Conservation (phyloP, 1,284 basidiomycete genomes). For the Irpex sp. region DNA sequence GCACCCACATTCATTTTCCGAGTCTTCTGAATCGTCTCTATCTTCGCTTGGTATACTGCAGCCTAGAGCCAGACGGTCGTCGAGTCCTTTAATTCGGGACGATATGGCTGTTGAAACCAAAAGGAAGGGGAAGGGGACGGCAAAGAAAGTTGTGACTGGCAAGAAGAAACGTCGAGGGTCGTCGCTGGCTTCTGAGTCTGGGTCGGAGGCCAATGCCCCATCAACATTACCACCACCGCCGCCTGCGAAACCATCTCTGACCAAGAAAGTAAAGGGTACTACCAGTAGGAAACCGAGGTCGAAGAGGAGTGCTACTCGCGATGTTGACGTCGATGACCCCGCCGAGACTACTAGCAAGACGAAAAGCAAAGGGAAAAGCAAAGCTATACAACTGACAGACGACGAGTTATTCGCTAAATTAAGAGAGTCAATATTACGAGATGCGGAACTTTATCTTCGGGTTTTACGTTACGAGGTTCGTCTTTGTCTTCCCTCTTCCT, state of each 20-base stretch:
- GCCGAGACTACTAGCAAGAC: too few relatives aligned
- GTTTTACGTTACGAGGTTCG: constrained; percentile 60
- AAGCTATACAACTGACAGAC: constrained; percentile 28
- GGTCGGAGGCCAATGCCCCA: not conserved
- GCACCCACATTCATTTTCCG: not conserved
- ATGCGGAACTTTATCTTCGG: constrained; percentile 44
- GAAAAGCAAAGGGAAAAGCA: too few relatives aligned
- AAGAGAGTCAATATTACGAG: constrained; percentile 36
- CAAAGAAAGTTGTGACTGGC: not conserved
- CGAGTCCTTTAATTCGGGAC: not conserved
- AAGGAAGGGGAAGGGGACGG: not conserved
- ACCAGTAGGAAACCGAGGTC: not conserved
- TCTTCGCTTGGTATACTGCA: not conserved
- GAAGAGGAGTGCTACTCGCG: too few relatives aligned
- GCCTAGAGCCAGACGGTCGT: not conserved
- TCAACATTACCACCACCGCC: too few relatives aligned
- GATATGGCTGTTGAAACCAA: not conserved
- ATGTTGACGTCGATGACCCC: too few relatives aligned
- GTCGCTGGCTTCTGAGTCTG: too few relatives aligned
- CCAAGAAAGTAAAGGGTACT: constrained; percentile 17
- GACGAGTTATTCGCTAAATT: constrained; percentile 28
- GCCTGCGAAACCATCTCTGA: constrained; percentile 11
- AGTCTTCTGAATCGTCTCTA: not conserved
- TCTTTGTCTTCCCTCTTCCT: too few relatives aligned
- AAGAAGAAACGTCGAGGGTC: not conserved